Base-by-base conservation (phyloP, 2,329 filamentous ascomycete species). In the Metarhizium album region DNA sequence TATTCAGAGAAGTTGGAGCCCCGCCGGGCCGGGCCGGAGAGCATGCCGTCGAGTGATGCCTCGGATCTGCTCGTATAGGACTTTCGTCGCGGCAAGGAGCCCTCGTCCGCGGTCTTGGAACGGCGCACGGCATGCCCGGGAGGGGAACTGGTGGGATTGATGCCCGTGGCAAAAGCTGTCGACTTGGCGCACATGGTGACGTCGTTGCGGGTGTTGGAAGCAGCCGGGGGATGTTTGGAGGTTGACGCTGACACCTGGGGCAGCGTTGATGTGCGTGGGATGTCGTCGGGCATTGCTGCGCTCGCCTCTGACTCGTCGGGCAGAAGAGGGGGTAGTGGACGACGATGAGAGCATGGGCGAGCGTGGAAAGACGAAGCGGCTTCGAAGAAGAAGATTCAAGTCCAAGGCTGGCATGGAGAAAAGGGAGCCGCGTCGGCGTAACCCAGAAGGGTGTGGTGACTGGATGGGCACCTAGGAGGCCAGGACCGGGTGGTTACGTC, bases 1-100 rank as follows among this genome's bases (percentile, higher is more conserved):
- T 78, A 83, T 60, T 90, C 86, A 27, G 88, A 93, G 55, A 94
- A 79, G 46, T 82, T 82, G 35, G 88, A 93, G 69, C 85, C 87
- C 54, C 87, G 79, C 50, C 87, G 79, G 27, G 80, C 77, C 42
- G 31, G 24, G 20, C 33, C 52, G 27, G 42, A 43, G 13, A 54
- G 62, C 24, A 58, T 52, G 46, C 55, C 57, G 22, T 60, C 57
- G 33, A 62, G 57, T 7, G 63, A 60, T 14, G 59, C 61, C 22
- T 64, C 64, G 23, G 63, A 57, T 31, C 49, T 56, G 18, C 55
- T 54, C 18, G 52, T 46, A 42, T 49, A 47, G n/a, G 57, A 55
- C 27, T 47, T 54, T 29, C 49, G 54, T 42, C 52, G 48, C 8
- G 37, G 27, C 38, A 55, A 33, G 58, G 58, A 40, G 56, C 61